These are phyloP conservation scores for Pythium coloratum DNA, from an alignment of 352 stramenopile genomes.

Conservation along the genomic window DNA sequence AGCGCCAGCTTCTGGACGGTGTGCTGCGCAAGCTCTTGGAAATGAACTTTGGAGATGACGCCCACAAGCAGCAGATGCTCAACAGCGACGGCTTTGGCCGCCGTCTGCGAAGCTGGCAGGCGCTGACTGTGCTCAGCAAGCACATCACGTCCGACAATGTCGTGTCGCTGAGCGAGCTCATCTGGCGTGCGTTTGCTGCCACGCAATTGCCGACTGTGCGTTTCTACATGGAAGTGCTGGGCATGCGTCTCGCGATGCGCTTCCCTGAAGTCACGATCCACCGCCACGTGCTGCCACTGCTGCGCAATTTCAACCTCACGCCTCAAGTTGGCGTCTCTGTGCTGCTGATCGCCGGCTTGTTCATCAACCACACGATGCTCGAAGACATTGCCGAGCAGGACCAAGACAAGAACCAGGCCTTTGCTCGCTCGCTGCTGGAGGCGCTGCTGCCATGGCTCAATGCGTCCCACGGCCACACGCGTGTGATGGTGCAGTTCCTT, in stretches of 20 bases:
- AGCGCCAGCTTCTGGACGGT: conserved; percentile 16
- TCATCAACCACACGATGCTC: conserved; percentile 28
- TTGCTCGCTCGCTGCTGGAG: conserved; percentile 37
- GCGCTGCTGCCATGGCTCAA: conserved; percentile 78
- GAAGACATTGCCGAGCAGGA: conserved; percentile 32
- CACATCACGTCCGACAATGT: conserved; percentile 39
- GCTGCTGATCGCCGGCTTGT: conserved; percentile 49
- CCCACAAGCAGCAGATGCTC: conserved; percentile 82
- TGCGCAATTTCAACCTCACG: conserved; percentile 67
- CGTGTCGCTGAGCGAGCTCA: conserved; percentile 29
- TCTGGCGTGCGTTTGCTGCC: conserved; percentile 55
- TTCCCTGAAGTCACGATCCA: conserved; percentile 50
- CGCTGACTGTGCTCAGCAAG: conserved; percentile 66
- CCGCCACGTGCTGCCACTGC: conserved; percentile 52
- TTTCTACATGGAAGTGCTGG: conserved; percentile 85
- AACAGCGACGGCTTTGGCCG: conserved; percentile 81
- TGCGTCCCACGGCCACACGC: conserved; percentile 75
- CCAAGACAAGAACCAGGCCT: conserved; percentile 15
- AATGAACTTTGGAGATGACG: conserved; percentile 61
- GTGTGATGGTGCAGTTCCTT: conserved; percentile 78
- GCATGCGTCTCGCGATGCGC: conserved; percentile 59
- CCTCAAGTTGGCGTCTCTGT: conserved; percentile 69
- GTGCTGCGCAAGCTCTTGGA: conserved; percentile 30
- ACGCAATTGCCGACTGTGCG: conserved; percentile 69
- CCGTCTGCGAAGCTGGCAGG: conserved; percentile 79